Percentiles rank a stretch among this genome's conserved stretches.
Evolutionary conservation across 2,329 filamentous ascomycete genomes (phyloP).

Genomic region (Fonsecaea multimorphosa): DNA sequence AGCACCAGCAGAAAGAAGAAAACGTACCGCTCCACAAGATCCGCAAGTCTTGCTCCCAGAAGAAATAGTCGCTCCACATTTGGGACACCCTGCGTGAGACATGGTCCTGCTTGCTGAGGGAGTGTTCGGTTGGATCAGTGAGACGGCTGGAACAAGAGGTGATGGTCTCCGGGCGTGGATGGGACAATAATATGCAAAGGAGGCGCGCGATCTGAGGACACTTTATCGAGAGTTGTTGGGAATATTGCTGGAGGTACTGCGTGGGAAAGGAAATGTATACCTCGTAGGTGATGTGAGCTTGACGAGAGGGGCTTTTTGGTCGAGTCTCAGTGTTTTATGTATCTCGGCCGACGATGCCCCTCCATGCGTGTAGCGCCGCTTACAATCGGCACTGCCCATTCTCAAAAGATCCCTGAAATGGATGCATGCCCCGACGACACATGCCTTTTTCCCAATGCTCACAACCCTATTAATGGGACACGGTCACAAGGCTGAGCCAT

Average conservation of each 20-base stretch:
- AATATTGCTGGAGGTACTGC: not conserved
- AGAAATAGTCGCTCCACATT: conserved; percentile 35
- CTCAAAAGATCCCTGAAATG: not conserved
- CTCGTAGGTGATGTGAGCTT: not conserved
- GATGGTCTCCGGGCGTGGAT: not conserved
- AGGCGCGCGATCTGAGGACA: not conserved
- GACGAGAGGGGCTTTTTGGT: not conserved
- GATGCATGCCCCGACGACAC: not conserved
- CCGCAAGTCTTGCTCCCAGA: conserved; percentile 34
- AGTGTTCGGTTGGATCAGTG: not conserved
- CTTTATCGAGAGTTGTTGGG: not conserved
- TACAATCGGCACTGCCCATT: not conserved
- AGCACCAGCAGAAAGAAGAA: not conserved
- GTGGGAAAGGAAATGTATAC: not conserved
- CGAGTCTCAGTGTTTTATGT: not conserved
- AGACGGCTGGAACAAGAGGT: not conserved
- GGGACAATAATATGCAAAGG: not conserved
- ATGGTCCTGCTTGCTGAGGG: conserved; percentile 19
- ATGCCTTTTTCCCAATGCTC: not conserved
- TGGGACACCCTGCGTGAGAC: conserved; percentile 37
- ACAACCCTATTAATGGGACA: no score
- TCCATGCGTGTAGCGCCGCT: not conserved
- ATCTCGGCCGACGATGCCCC: not conserved
- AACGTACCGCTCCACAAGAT: conserved; percentile 39
- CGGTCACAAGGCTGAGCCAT: not conserved